Percentiles rank a stretch among this genome's conserved stretches.
These are phyloP conservation scores for Boletus sensibilis DNA, from an alignment of 768 basidiomycete genomes.

Conservation along the genomic window DNA sequence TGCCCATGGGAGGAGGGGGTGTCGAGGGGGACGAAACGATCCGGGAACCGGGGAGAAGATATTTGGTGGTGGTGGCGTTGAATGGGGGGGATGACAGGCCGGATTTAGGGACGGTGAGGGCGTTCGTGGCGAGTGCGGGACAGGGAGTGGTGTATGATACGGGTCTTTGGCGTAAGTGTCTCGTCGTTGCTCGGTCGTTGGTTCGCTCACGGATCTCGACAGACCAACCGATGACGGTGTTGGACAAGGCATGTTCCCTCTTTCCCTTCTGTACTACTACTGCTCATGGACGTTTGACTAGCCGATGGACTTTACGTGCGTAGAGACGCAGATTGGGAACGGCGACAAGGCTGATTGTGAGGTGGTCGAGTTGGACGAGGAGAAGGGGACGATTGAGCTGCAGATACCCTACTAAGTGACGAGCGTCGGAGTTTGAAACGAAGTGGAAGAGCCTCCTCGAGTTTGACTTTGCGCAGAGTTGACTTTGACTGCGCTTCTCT, in stretches of 20 bases:
- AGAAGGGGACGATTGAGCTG: background rate
- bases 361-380: constrained; percentile 52
- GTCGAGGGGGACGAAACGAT: constrained; percentile 43
- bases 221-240: constrained; percentile 93
- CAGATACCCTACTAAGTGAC: background rate
- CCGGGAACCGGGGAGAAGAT: constrained; percentile 49
- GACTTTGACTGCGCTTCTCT: constrained; percentile 11
- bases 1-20: constrained; percentile 79
- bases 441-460: constrained; percentile 10
- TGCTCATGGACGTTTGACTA: constrained; percentile 31
- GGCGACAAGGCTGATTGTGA: constrained; percentile 83
- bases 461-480: constrained; percentile 2
- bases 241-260: constrained; percentile 48
- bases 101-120: constrained; percentile 68
- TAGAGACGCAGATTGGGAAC: constrained; percentile 91
- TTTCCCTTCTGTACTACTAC: background rate
- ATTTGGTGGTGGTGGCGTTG: constrained; percentile 85
- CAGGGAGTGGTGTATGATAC: constrained; percentile 87
- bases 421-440: constrained; percentile 31
- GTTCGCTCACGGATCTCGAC: constrained; percentile 14
- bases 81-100: constrained; percentile 78
- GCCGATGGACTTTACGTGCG: constrained; percentile 80
- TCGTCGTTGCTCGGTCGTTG: background rate
- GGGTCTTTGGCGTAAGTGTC: constrained; percentile 85
- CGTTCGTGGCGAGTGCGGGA: constrained; percentile 74